Conservation (phyloP, 768 basidiomycete species). For the Termitomyces sp. region DNA sequence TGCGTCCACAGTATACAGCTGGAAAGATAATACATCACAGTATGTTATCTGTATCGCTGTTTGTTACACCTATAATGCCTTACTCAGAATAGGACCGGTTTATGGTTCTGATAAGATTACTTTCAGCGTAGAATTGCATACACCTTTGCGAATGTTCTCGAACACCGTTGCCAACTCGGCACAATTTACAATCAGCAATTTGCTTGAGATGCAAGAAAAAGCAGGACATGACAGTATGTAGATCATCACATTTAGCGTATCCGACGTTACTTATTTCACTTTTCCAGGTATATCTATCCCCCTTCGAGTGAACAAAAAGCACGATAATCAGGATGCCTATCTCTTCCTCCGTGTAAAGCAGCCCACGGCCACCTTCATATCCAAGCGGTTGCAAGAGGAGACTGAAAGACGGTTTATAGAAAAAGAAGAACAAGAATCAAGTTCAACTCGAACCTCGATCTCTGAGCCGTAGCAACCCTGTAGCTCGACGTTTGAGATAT, state of each 20-base stretch:
- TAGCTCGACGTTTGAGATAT: not conserved
- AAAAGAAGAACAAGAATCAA: not conserved
- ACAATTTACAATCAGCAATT: constrained; percentile 6
- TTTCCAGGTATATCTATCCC: not conserved
- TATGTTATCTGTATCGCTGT: not conserved
- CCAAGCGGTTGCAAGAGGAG: not conserved
- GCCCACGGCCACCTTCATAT: not conserved
- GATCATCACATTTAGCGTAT: not conserved
- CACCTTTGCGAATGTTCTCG: not conserved
- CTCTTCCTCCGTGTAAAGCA: not conserved
- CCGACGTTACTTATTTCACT: not conserved
- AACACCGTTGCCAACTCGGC: constrained; percentile 9
- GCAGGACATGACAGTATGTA: constrained; percentile 4
- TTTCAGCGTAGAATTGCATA: constrained; percentile 6
- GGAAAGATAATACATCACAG: constrained; percentile 13
- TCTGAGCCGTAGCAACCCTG: not conserved
- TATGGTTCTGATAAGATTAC: constrained; percentile 6
- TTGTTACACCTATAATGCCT: not conserved
- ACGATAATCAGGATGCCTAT: not conserved
- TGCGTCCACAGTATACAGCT: not conserved
- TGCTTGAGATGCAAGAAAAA: constrained; percentile 11
- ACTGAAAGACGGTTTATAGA: not conserved
- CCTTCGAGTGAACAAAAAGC: not conserved
- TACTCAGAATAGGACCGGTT: constrained; percentile 12
- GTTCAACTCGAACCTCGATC: not conserved